These are phyloP conservation scores for Oryza coarctata DNA, from an alignment of 176 grass and related monocot genomes.

Conservation along the genomic window DNA sequence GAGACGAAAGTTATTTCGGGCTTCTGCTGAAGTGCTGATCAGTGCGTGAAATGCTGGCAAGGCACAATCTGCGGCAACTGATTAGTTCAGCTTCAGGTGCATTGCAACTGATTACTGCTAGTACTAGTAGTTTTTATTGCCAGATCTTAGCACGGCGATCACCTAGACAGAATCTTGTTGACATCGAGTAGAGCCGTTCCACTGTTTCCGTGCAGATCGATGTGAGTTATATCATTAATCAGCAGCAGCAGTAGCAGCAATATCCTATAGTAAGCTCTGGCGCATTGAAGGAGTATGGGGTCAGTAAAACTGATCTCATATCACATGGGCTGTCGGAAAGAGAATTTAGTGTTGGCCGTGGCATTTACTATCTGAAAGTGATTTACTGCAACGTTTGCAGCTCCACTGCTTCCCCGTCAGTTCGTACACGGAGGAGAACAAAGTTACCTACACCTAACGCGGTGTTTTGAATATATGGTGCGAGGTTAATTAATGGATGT, in stretches of 20 bases:
- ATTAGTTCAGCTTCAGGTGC: neutral
- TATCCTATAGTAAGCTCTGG: neutral
- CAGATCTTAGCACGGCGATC: neutral
- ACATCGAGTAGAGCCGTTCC: neutral
- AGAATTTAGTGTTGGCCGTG: neutral
- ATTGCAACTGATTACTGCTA: neutral
- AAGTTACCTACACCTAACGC: too few relatives aligned
- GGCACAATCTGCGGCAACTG: neutral
- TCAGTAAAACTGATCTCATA: neutral
- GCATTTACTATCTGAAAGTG: neutral
- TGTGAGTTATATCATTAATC: neutral
- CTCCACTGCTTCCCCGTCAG: neutral
- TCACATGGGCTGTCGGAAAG: slow-evolving; percentile 35
- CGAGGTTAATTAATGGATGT: too few relatives aligned
- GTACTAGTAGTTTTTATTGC: neutral
- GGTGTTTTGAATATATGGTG: too few relatives aligned
- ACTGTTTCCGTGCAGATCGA: slow-evolving; percentile 6
- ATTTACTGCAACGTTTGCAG: neutral
- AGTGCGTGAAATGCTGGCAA: neutral
- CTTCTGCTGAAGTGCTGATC: neutral
- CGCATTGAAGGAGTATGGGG: neutral
- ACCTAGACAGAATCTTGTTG: neutral
- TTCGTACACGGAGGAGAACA: too few relatives aligned
- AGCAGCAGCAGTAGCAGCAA: neutral
- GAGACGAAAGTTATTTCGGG: neutral